Evolutionary conservation across 768 basidiomycete genomes (phyloP).

Genomic region (Ramaria sp.): DNA sequence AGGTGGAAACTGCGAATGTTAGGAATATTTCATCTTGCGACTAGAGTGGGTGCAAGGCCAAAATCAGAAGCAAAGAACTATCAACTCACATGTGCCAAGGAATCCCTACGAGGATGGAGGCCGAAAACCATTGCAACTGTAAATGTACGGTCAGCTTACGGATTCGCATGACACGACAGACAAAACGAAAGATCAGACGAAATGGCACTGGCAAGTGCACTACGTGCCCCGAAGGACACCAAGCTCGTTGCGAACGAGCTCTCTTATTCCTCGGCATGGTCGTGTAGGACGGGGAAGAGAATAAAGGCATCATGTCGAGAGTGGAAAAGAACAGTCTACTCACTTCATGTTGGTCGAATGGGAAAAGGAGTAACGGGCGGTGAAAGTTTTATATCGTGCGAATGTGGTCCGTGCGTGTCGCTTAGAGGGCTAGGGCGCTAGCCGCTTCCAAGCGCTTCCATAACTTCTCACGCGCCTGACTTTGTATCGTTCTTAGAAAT

Average conservation of each 20-base stretch:
- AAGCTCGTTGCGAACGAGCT: conserved; percentile 67
- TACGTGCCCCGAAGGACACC: conserved; percentile 48
- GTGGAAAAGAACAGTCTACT: neutral
- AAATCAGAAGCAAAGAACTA: conserved; percentile 9
- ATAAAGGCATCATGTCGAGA: conserved; percentile 51
- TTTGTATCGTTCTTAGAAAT: neutral
- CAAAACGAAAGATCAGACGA: conserved; percentile 46
- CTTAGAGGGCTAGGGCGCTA: neutral
- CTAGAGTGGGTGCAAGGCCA: conserved; percentile 14
- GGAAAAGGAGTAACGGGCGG: neutral
- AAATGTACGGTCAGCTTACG: conserved; percentile 12
- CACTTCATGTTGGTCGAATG: neutral
- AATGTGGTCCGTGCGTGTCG: neutral
- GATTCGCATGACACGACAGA: neutral
- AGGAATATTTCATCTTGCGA: conserved; percentile 42
- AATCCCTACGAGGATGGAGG: neutral
- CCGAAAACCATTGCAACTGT: neutral
- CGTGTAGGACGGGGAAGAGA: conserved; percentile 91
- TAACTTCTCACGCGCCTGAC: neutral
- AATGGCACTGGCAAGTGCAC: conserved; percentile 88
- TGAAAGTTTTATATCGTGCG: neutral
- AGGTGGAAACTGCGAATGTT: conserved; percentile 86
- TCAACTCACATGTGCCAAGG: conserved; percentile 7
- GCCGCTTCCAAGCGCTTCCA: neutral
- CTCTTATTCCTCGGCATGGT: conserved; percentile 72